Percentiles rank a stretch among this genome's conserved stretches.
These are phyloP conservation scores for Pyrenochaeta sp. DNA, from an alignment of 2,329 filamentous ascomycete genomes.

Conservation along the genomic window DNA sequence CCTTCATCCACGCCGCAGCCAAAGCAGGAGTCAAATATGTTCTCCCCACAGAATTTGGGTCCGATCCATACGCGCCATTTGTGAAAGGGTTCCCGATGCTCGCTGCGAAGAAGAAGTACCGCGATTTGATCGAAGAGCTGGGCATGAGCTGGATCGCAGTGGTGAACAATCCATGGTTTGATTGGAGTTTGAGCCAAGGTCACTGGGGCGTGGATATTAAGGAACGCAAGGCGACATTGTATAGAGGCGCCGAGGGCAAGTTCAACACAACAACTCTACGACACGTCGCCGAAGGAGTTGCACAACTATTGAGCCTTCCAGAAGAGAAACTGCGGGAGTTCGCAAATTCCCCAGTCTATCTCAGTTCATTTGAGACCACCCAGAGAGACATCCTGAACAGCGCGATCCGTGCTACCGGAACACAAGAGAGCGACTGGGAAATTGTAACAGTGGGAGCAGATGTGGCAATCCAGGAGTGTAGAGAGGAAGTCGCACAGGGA, in stretches of 20 bases:
- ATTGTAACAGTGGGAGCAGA: slow-evolving; percentile 56
- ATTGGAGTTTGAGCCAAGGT: slow-evolving; percentile 5
- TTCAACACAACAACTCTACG: slow-evolving; percentile 10
- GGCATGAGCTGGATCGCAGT: slow-evolving; percentile 10
- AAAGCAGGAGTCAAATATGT: slow-evolving; percentile 10
- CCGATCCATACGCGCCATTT: slow-evolving; percentile 2
- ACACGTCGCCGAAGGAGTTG: slow-evolving; percentile 6
- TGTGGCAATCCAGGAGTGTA: slow-evolving; percentile 58
- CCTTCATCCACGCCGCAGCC: slow-evolving; percentile 8
- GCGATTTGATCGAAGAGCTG: slow-evolving; percentile 9
- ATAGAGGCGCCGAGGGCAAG: slow-evolving; percentile 1
- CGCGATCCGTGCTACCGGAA: slow-evolving; percentile 5
- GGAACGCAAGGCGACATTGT: slow-evolving; percentile 6
- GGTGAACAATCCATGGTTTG: slow-evolving; percentile 11
- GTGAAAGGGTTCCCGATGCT: slow-evolving; percentile 3
- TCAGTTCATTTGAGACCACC: slow-evolving; percentile 37
- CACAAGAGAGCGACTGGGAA: slow-evolving; percentile 23
- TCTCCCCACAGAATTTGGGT: slow-evolving; percentile 12
- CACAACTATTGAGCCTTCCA: slow-evolving; percentile 6
- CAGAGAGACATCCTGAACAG: slow-evolving; percentile 10
- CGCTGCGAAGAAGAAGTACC: slow-evolving; percentile 10
- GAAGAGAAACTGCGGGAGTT: slow-evolving; percentile 7
- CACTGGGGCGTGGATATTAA: slow-evolving; percentile 7
- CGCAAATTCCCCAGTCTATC: slow-evolving; percentile 38
- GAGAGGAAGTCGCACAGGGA: slow-evolving; percentile 56